These are phyloP conservation scores for Magnusiomyces tetraspermus DNA, from an alignment of 1,139 yeast genomes.

Conservation along the genomic window DNA sequence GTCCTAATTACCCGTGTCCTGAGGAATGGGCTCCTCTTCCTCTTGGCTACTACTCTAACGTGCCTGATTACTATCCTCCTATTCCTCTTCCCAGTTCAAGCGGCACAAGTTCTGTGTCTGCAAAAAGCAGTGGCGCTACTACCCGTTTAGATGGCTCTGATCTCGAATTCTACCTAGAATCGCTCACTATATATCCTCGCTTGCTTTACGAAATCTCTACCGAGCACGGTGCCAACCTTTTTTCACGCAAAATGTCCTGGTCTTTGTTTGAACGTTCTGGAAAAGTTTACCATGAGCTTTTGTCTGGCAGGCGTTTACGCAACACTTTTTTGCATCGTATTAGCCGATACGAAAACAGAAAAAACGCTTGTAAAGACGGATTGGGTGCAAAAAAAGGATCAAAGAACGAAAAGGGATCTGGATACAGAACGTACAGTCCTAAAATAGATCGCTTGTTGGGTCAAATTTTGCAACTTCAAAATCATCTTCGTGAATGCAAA, in stretches of 20 bases:
- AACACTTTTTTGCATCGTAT: neutral
- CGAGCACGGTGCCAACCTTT: neutral
- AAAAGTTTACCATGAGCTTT: neutral
- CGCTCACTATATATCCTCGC: neutral
- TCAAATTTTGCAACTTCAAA: neutral
- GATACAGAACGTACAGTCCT: neutral
- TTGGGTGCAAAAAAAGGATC: neutral
- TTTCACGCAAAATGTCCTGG: constrained; percentile 1
- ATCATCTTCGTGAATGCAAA: neutral
- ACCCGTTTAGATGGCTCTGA: neutral
- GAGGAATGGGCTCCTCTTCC: neutral
- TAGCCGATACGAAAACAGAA: neutral
- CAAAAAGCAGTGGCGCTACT: neutral
- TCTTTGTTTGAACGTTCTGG: neutral
- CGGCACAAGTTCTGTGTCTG: neutral
- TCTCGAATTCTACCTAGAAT: neutral
- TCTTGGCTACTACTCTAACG: neutral
- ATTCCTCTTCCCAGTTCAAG: neutral
- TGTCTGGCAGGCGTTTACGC: neutral
- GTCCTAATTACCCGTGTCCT: neutral
- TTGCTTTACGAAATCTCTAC: neutral
- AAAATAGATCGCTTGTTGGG: neutral
- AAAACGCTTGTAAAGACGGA: neutral
- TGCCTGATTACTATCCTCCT: neutral
- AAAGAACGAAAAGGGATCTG: neutral